phyloP scores from a whole-genome alignment of 1,284 basidiomycete species.

The Pholiota adiposa region DNA sequence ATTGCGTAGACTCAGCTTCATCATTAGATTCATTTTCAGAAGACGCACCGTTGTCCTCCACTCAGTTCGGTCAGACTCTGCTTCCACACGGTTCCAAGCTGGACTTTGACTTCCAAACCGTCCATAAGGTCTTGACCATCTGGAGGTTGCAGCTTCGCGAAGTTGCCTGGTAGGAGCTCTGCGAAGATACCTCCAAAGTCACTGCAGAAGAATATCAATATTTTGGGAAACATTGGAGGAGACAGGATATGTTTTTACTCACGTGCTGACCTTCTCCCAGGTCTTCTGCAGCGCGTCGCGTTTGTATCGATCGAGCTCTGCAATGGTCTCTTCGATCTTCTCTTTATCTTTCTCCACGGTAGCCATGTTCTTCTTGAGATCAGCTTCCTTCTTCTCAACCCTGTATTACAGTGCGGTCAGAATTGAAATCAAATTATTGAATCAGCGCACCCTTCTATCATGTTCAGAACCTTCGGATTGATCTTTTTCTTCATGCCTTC shows the following conservation, averaged over 20 bases:
- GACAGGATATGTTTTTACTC: slow-evolving; percentile 38
- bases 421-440: background rate
- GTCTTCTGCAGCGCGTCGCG: slow-evolving; percentile 92
- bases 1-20: slow-evolving; percentile 5
- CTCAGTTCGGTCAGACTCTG: slow-evolving; percentile 95
- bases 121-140: slow-evolving; percentile 93
- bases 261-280: slow-evolving; percentile 95
- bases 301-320: slow-evolving; percentile 93
- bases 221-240: background rate
- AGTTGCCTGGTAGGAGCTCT: slow-evolving; percentile 95
- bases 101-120: slow-evolving; percentile 98
- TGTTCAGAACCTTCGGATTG: slow-evolving; percentile 94
- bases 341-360: slow-evolving; percentile 93
- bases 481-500: slow-evolving; percentile 94
- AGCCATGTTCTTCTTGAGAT: slow-evolving; percentile 86
- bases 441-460: slow-evolving; percentile 85
- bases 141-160: slow-evolving; percentile 92
- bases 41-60: slow-evolving; percentile 89
- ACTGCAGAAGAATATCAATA: slow-evolving; percentile 41
- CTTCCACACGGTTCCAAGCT: slow-evolving; percentile 96
- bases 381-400: slow-evolving; percentile 93
- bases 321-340: slow-evolving; percentile 96
- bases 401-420: slow-evolving; percentile 45
- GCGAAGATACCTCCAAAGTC: slow-evolving; percentile 98
- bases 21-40: background rate